These are phyloP conservation scores for Trichoderma gamsii DNA, from an alignment of 495 filamentous ascomycete genomes.

Conservation along the genomic window DNA sequence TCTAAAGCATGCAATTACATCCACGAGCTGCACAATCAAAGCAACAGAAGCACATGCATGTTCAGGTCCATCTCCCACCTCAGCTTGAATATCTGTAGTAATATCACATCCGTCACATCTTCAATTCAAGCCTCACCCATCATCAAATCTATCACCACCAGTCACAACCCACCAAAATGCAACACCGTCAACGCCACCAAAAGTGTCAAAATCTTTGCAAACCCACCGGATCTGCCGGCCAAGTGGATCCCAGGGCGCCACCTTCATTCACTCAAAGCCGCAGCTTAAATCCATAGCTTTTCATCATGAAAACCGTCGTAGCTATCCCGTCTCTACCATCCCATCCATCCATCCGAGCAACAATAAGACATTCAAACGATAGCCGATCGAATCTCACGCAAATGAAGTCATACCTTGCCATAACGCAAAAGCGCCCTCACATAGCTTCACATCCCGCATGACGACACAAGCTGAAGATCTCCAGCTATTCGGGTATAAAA, in stretches of 20 bases:
- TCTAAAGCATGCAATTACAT: too few species aligned
- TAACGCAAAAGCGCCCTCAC: background rate
- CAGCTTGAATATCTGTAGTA: too few species aligned
- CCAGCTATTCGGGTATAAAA: background rate
- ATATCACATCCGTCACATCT: background rate
- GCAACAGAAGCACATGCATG: too few species aligned
- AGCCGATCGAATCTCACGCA: background rate
- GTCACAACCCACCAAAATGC: background rate
- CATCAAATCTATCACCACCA: background rate
- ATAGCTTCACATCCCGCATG: background rate
- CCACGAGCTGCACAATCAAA: too few species aligned
- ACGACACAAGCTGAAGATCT: background rate
- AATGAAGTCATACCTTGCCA: background rate
- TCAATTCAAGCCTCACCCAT: background rate
- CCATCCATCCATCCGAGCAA: background rate
- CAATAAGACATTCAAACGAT: too few species aligned
- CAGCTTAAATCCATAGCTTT: background rate
- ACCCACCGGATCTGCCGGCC: constrained; percentile 7
- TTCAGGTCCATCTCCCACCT: too few species aligned
- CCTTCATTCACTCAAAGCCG: background rate
- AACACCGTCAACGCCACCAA: background rate
- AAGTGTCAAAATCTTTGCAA: background rate
- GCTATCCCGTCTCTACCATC: background rate
- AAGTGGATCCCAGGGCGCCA: background rate
- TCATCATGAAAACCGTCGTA: background rate